Percentiles rank a stretch among this genome's conserved stretches.
phyloP scores from a whole-genome alignment of 805 yeast genomes.

The Hanseniaspora valbyensis region DNA sequence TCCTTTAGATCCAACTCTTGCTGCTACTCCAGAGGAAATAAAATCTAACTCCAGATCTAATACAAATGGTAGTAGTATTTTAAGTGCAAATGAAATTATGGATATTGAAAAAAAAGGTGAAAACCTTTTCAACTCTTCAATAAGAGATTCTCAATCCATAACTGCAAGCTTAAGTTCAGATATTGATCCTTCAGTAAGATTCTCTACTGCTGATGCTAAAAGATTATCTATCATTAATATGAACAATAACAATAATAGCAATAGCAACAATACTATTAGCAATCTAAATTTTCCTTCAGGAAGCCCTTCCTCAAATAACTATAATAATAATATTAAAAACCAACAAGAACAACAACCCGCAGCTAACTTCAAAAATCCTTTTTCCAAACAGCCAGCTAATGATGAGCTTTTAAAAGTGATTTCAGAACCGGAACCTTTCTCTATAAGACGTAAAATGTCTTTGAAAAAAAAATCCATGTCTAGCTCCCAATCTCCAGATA shows the following conservation, averaged over 20 bases:
- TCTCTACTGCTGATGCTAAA: conserved; percentile 13
- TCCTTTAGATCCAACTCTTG: not conserved
- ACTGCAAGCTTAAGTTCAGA: not conserved
- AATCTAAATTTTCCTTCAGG: too few relatives aligned
- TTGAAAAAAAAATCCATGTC: not conserved
- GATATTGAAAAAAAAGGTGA: conserved; percentile 10
- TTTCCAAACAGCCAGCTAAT: not conserved
- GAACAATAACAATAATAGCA: not conserved
- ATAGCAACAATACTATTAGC: not conserved
- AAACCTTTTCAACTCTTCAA: not conserved
- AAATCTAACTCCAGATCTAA: not conserved
- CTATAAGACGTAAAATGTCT: conserved; percentile 7
- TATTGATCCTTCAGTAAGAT: conserved; percentile 4
- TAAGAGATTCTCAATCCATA: not conserved
- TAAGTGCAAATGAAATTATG: not conserved
- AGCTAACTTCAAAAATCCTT: not conserved
- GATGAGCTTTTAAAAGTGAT: too few relatives aligned
- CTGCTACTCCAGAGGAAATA: not conserved
- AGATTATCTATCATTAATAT: conserved; percentile 5
- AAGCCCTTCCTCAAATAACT: too few relatives aligned
- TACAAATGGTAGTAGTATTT: not conserved
- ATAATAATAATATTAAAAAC: too few relatives aligned
- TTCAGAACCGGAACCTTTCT: not conserved
- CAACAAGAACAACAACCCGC: not conserved
- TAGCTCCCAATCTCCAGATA: not conserved